Percentiles rank a stretch among this genome's conserved stretches.
These are phyloP conservation scores for Blastosporella zonata DNA, from an alignment of 1,284 basidiomycete genomes.

Conservation along the genomic window DNA sequence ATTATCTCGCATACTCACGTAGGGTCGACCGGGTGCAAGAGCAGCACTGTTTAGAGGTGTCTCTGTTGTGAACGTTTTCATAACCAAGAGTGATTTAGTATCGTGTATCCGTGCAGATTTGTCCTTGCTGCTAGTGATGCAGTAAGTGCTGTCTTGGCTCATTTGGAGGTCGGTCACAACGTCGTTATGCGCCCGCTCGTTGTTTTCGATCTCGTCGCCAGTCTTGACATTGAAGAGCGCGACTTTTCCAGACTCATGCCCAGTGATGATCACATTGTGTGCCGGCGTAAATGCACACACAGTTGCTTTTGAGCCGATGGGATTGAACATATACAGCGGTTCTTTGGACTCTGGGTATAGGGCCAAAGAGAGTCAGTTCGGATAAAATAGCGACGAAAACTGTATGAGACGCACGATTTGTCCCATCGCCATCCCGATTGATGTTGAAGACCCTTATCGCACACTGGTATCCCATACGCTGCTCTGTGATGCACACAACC, in stretches of 20 bases:
- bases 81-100: conserved; percentile 81
- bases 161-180: conserved; percentile 92
- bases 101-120: conserved; percentile 94
- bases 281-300: conserved; percentile 89
- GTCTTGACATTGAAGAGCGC: conserved; percentile 86
- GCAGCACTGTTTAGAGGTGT: conserved; percentile 96
- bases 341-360: conserved; percentile 63
- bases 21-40: conserved; percentile 82
- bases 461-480: conserved; percentile 89
- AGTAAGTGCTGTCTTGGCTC: conserved; percentile 88
- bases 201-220: conserved; percentile 80
- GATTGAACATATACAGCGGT: conserved; percentile 78
- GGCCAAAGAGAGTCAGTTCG: conserved; percentile 9
- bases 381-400: conserved; percentile 8
- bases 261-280: conserved; percentile 84
- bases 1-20: conserved; percentile 43
- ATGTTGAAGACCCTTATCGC: conserved; percentile 90
- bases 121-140: conserved; percentile 96
- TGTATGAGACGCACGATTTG: conserved; percentile 55
- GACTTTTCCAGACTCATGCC: conserved; percentile 94
- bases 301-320: conserved; percentile 92
- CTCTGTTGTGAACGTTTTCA: conserved; percentile 94
- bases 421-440: conserved; percentile 77
- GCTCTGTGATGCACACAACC: conserved; percentile 93
- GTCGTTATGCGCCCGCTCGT: conserved; percentile 84